Evolutionary conservation across 805 yeast species (phyloP).

Genomic region (Metschnikowia sp.): DNA sequence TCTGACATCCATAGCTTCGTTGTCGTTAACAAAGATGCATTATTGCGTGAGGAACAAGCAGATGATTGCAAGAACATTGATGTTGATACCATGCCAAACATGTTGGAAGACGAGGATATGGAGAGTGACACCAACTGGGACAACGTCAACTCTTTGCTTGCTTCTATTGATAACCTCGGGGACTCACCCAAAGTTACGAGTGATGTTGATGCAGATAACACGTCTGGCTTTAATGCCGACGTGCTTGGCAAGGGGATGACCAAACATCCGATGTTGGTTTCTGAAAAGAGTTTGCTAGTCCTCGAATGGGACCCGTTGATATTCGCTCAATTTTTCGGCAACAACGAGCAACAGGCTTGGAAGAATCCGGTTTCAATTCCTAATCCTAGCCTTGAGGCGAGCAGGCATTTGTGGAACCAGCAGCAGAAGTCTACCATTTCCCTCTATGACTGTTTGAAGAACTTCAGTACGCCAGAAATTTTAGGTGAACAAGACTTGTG

Average conservation of each 20-base stretch:
- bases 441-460: constrained; percentile 67
- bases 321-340: constrained; percentile 49
- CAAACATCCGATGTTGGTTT: constrained; percentile 16
- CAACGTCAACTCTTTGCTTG: constrained; percentile 11
- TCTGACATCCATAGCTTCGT: constrained; percentile 10
- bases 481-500: constrained; percentile 86
- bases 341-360: constrained; percentile 55
- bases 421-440: constrained; percentile 46
- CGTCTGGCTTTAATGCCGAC: background rate
- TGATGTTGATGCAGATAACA: background rate
- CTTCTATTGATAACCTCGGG: constrained; percentile 10
- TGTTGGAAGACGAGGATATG: constrained; percentile 25
- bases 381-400: constrained; percentile 54
- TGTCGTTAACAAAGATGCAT: constrained; percentile 1
- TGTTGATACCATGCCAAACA: constrained; percentile 1
- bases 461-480: constrained; percentile 79
- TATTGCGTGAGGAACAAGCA: constrained; percentile 9
- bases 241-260: background rate
- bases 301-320: constrained; percentile 63
- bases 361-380: constrained; percentile 37
- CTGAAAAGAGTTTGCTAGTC: constrained; percentile 33
- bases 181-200: constrained; percentile 2
- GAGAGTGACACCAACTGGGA: constrained; percentile 25
- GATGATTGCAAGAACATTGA: background rate
- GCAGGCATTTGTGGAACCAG: constrained; percentile 31